Conservation (phyloP, 257 asterid species). For the Solanum rostratum region DNA sequence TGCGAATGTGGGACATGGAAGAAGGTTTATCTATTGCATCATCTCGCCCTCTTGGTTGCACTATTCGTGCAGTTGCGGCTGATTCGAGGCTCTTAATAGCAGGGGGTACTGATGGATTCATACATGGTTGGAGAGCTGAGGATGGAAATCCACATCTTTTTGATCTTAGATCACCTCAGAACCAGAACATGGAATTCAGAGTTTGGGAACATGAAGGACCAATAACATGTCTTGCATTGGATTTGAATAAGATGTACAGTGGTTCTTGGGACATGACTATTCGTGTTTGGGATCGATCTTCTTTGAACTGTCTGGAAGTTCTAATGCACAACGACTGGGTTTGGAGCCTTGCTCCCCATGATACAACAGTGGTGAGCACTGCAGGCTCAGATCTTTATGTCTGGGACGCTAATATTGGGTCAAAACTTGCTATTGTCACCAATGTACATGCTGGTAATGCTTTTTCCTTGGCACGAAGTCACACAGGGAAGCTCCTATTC, state of each 20-base stretch:
- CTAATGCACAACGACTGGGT: slow-evolving; percentile 86
- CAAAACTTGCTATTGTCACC: slow-evolving; percentile 20
- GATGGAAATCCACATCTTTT: slow-evolving; percentile 71
- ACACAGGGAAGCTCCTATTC: slow-evolving; percentile 79
- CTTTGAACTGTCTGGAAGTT: slow-evolving; percentile 56
- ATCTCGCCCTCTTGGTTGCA: slow-evolving; percentile 82
- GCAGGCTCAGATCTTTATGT: slow-evolving; percentile 68
- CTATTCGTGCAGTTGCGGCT: slow-evolving; percentile 88
- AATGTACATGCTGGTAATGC: slow-evolving; percentile 52
- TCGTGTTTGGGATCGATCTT: slow-evolving; percentile 71
- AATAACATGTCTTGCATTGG: slow-evolving; percentile 83
- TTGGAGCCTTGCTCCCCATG: slow-evolving; percentile 87
- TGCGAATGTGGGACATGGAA: slow-evolving; percentile 94
- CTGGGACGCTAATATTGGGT: slow-evolving; percentile 61
- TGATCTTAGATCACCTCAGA: slow-evolving; percentile 49
- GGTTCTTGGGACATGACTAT: slow-evolving; percentile 98
- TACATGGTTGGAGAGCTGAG: slow-evolving; percentile 90
- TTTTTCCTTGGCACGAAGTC: slow-evolving; percentile 68
- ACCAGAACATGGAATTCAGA: slow-evolving; percentile 51
- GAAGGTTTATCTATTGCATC: slow-evolving; percentile 77
- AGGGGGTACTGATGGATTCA: slow-evolving; percentile 91
- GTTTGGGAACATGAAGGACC: slow-evolving; percentile 95
- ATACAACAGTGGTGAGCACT: slow-evolving; percentile 55
- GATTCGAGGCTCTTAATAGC: slow-evolving; percentile 74
- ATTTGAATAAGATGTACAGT: slow-evolving; percentile 60